phyloP scores from a whole-genome alignment of 805 yeast species.

The Starmerella davenportii region DNA sequence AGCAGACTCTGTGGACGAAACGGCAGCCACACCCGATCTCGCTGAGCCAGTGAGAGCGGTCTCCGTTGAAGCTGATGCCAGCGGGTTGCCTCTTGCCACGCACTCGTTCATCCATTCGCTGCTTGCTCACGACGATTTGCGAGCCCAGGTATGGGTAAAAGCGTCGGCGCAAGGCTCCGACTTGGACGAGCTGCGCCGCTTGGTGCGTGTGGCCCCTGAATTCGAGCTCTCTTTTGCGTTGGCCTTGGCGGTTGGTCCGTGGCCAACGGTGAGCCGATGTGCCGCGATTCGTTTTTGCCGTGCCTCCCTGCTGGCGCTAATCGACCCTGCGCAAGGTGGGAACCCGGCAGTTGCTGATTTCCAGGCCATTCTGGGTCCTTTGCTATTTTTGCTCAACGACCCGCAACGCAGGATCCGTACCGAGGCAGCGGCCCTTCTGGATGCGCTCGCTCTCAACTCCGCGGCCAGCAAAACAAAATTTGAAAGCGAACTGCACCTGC shows the following conservation, averaged over 20 bases:
- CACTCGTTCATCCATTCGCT: slow-evolving; percentile 10
- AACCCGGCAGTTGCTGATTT: slow-evolving; percentile 16
- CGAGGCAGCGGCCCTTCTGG: slow-evolving; percentile 17
- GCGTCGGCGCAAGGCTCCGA: slow-evolving; percentile 8
- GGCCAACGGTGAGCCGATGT: slow-evolving; percentile 23
- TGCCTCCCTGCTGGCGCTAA: slow-evolving; percentile 7
- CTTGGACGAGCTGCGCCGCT: slow-evolving; percentile 9
- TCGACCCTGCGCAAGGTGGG: slow-evolving; percentile 6
- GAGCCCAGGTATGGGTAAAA: slow-evolving; percentile 16
- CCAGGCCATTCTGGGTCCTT: slow-evolving; percentile 22
- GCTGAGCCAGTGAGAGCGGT: not conserved
- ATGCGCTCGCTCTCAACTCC: slow-evolving; percentile 2
- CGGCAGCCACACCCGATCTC: not conserved
- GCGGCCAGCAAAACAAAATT: slow-evolving; percentile 16
- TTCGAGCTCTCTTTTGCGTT: slow-evolving; percentile 22
- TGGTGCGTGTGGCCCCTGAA: slow-evolving; percentile 14
- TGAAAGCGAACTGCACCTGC: slow-evolving; percentile 19
- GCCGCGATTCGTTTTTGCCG: slow-evolving; percentile 20
- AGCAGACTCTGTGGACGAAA: not conserved
- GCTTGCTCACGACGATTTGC: slow-evolving; percentile 5
- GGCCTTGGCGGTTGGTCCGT: slow-evolving; percentile 22
- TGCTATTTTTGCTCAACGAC: slow-evolving; percentile 22
- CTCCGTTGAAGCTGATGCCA: not conserved
- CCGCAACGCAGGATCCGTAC: slow-evolving; percentile 21
- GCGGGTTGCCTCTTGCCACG: slow-evolving; percentile 5